These are phyloP conservation scores for Alternaria sp. DNA, from an alignment of 2,329 filamentous ascomycete genomes.

Conservation along the genomic window DNA sequence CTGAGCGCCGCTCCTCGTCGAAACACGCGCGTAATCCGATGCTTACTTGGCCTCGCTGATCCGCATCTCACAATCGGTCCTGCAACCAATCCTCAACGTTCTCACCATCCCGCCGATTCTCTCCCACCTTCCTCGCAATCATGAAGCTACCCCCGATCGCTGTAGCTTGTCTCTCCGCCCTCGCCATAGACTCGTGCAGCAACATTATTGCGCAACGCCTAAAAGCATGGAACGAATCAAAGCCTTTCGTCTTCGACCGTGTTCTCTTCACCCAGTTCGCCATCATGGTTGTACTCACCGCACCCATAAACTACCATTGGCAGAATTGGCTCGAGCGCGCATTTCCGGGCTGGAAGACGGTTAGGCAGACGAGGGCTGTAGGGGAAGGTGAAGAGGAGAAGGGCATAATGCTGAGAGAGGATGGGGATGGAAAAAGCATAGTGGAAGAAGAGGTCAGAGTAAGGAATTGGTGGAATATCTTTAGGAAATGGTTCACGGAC, in stretches of 20 bases:
- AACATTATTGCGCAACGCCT: constrained; percentile 51
- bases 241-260: constrained; percentile 50
- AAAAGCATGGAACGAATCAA: constrained; percentile 46
- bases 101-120: neutral
- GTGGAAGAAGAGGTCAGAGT: constrained; percentile 43
- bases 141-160: constrained; percentile 47
- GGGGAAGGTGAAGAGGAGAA: constrained; percentile 41
- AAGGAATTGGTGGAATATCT: constrained; percentile 65
- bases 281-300: constrained; percentile 74
- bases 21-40: neutral
- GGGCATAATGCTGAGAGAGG: constrained; percentile 36
- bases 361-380: constrained; percentile 28
- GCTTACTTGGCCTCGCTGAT: constrained; percentile 7
- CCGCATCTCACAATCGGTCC: constrained; percentile 10
- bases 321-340: constrained; percentile 78
- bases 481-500: constrained; percentile 73
- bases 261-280: constrained; percentile 51
- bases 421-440: constrained; percentile 37
- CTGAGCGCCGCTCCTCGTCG: neutral
- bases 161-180: constrained; percentile 46
- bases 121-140: neutral
- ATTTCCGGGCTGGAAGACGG: constrained; percentile 69
- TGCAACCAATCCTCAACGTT: neutral
- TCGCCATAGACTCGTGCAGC: constrained; percentile 49
- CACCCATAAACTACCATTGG: constrained; percentile 87